Evolutionary conservation across 139 green algal species (phyloP).

Genomic region (Eudorina sp.): DNA sequence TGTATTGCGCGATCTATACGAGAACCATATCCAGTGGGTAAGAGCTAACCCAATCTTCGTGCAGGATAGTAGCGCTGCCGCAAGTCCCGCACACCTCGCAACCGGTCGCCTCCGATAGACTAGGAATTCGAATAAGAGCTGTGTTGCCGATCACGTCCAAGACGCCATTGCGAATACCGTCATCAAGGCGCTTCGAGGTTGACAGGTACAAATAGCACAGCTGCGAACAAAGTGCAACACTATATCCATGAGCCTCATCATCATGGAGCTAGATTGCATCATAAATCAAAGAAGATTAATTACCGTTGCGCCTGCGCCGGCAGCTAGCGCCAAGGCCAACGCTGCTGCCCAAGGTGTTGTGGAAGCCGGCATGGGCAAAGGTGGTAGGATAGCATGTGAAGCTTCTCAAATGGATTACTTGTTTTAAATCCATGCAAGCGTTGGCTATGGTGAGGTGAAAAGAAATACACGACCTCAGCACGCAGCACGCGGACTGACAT

Average conservation of each 20-base stretch:
- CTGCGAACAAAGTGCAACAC: not conserved
- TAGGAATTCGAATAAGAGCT: slow-evolving; percentile 81
- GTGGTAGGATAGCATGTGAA: too few relatives aligned
- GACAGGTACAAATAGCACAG: not conserved
- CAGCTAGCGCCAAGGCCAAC: slow-evolving; percentile 13
- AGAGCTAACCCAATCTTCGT: too few relatives aligned
- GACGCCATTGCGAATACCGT: slow-evolving; percentile 60
- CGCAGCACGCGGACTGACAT: too few relatives aligned
- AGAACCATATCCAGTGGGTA: too few relatives aligned
- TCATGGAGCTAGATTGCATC: too few relatives aligned
- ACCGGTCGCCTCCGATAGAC: slow-evolving; percentile 82
- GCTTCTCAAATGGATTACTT: too few relatives aligned
- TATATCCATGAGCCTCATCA: too few relatives aligned
- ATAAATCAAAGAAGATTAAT: not conserved
- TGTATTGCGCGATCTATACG: too few relatives aligned
- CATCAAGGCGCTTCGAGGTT: not conserved
- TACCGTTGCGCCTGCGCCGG: slow-evolving; percentile 29
- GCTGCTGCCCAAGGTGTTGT: not conserved
- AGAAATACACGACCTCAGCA: too few relatives aligned
- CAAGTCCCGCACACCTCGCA: slow-evolving; percentile 72
- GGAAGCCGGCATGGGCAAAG: not conserved
- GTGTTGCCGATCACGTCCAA: slow-evolving; percentile 87
- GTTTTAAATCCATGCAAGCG: too few relatives aligned
- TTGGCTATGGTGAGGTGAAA: too few relatives aligned
- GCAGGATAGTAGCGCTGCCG: too few relatives aligned